phyloP scores from a whole-genome alignment of 176 grass and related monocot genomes.

The Panicum miliaceum region DNA sequence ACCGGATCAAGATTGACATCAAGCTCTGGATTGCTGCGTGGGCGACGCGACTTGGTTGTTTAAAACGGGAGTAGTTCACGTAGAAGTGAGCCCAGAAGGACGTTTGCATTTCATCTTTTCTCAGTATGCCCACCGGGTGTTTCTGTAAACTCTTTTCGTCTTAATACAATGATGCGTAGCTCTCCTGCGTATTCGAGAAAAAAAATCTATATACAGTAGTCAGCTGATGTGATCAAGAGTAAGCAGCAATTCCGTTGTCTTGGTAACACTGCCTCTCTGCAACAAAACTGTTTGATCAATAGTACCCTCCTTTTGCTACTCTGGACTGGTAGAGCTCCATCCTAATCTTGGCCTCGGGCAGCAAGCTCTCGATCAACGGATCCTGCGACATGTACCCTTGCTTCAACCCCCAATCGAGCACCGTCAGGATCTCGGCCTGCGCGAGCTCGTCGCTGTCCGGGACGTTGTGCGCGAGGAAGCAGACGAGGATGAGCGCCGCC shows the following conservation, averaged over 20 bases:
- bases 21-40: too few species aligned
- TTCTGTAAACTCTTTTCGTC: too few species aligned
- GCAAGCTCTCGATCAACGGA: conserved; percentile 56
- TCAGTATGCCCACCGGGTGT: too few species aligned
- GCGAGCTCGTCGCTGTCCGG: conserved; percentile 83
- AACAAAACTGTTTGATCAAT: conserved; percentile 47
- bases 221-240: conserved; percentile 6
- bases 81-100: too few species aligned
- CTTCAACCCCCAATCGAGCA: conserved; percentile 89
- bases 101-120: too few species aligned
- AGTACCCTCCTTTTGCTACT: conserved; percentile 61
- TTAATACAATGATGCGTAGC: too few species aligned
- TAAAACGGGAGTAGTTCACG: too few species aligned
- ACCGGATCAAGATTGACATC: too few species aligned
- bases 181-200: too few species aligned
- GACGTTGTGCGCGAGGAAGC: conserved; percentile 80
- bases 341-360: conserved; percentile 85
- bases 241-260: background rate
- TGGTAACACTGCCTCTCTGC: conserved; percentile 25
- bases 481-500: conserved; percentile 62
- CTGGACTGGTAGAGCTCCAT: conserved; percentile 94
- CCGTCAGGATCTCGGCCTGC: conserved; percentile 71
- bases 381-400: conserved; percentile 69
- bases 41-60: too few species aligned
- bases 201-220: background rate